Evolutionary conservation across 805 yeast genomes (phyloP), one percentile per base, ranked within the genome.

Genomic region (Ogataea pilisensis): DNA sequence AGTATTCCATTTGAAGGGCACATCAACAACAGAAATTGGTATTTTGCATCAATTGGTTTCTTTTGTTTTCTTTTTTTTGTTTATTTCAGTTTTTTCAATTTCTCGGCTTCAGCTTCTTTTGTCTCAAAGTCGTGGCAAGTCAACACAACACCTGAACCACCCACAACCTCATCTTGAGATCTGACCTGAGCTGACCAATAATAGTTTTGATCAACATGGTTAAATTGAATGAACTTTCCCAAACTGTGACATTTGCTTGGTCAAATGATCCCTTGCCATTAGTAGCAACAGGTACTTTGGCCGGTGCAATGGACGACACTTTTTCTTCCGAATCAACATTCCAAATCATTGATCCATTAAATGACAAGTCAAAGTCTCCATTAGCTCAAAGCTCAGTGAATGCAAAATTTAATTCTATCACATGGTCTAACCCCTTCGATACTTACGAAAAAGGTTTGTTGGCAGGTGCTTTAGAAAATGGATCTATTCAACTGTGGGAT

Each of bases 181-280:
- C n/a, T n/a, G n/a, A n/a, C 26, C 26, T 22, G 26, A 22, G 11
- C 6, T 13, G 5, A 6, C 5, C 11, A 27, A 27, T 8, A 27
- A 27, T 5, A 14, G 6, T 29, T 14, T 9, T 11, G 8, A 11
- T 14, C 30, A 49, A 24, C 19, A 82, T 83, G 90, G 91, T 88
- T 54, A 88, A 87, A 66, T 73, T 93, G 51, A 78, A 80, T 63
- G 96, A 90, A 64, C 79, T 87, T 57, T 72, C 78, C 47, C 75
- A 88, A 53, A 86, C 96, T 12, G 90, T 96, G 38, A 82, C 95
- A n/a, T 88, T 93, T 67, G 95, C 98, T 33, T 91, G 98, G 97
- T 86, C 96, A 34, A 77, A 81, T 49, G 85, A 78, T 51, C 62
- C 71, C 31, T 65, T 80, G 46, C 97, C 97, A 14, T 64, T 77